A percentile compares a stretch with the other conserved stretches of the same genome.
phyloP scores from a whole-genome alignment of 1,284 basidiomycete species.

The Microbotryum saponariae region DNA sequence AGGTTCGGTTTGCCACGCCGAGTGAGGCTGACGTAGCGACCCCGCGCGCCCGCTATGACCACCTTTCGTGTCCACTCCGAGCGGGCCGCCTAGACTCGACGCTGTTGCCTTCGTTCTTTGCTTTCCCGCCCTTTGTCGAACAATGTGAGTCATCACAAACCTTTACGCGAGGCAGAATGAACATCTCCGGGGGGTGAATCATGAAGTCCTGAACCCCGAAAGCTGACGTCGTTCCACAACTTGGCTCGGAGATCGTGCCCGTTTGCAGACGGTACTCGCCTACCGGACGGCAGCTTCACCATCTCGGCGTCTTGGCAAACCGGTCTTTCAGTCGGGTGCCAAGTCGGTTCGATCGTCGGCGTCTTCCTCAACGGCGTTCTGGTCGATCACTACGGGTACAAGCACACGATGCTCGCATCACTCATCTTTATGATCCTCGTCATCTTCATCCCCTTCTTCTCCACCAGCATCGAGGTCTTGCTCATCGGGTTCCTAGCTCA shows the following conservation, averaged over 20 bases:
- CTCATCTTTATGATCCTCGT: conserved; percentile 39
- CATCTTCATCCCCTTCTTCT: conserved; percentile 44
- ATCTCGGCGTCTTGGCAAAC: conserved; percentile 47
- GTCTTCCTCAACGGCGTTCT: conserved; percentile 40
- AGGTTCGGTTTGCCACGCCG: neutral
- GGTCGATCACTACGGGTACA: conserved; percentile 41
- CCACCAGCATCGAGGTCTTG: conserved; percentile 41
- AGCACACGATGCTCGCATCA: conserved; percentile 38
- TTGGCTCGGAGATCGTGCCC: neutral
- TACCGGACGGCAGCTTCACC: conserved; percentile 38
- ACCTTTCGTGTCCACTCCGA: conserved; percentile 10
- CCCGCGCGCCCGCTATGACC: conserved; percentile 29
- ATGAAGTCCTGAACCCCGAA: neutral
- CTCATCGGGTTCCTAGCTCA: conserved; percentile 38
- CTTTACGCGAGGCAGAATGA: neutral
- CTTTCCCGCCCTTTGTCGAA: conserved; percentile 40
- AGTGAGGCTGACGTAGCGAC: too few species aligned
- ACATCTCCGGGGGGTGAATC: neutral
- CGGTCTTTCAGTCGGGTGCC: conserved; percentile 42
- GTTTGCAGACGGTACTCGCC: neutral
- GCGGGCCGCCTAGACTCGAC: too few species aligned
- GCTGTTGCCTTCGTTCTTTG: conserved; percentile 41
- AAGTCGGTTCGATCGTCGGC: conserved; percentile 43
- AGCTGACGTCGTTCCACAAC: too few species aligned
- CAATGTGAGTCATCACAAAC: neutral